Evolutionary conservation across 2,329 filamentous ascomycete species (phyloP), one percentile per base, ranked within the genome.

Genomic region (Aspergillus intermedius): DNA sequence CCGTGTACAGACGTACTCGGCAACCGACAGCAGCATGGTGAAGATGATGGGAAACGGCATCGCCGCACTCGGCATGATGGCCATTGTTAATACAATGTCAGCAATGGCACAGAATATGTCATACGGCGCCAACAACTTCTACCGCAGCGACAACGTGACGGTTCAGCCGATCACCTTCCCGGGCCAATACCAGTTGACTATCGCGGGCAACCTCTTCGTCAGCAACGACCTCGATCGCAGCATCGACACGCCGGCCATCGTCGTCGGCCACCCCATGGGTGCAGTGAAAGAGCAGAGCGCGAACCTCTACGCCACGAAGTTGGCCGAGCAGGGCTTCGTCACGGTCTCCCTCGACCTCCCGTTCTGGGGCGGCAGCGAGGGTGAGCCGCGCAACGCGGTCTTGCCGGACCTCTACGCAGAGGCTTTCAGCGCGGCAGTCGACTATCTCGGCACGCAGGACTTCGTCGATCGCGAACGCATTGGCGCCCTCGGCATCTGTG

Each of bases 401-500:
- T 52, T 48, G 1, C 55, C 62, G 1, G 59, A 58, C 8, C 48
- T 57, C 1, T 56, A 58, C 30, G 51, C 60, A 42, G 56, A 60
- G 35, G 62, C 56, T 5, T 57, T 61, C 47, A 56, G 57, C 25
- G 54, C 52, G 0, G 62, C 58, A 5, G 60, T 65, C 21, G 56
- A 61, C 45, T 64, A 58, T 47, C 58, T 65, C 10, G 54, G 55
- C 37, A 49, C 48, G 0, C 54, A 54, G 22, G 39, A 50, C n/a
- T 42, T 47, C 17, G 56, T 65, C 12, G 50, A 64, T 21, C 53
- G 54, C 32, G 53, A 59, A 37, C 59, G 59, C 1, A 63, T 64
- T 39, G 60, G 59, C 1, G 61, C 40, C 1, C 47, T 64, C 5
- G 62, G 61, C 3, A 58, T 65, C 46, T 65, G 61, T 48, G 62